A percentile compares a stretch with the other conserved stretches of the same genome.
Conservation (phyloP, 352 stramenopile species). For the Pythium grandisporangium region DNA sequence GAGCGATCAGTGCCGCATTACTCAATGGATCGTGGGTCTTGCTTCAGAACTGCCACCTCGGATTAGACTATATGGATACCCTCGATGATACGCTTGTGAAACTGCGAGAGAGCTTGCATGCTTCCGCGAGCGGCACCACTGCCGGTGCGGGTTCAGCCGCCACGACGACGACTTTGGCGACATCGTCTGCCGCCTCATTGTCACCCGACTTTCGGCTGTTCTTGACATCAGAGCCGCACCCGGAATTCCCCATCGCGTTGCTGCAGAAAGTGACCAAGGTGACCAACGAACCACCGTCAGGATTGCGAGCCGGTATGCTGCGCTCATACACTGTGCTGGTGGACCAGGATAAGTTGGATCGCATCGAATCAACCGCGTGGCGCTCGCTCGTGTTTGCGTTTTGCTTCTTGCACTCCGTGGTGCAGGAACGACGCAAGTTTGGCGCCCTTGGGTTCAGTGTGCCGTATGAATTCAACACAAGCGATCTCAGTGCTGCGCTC, state of each 20-base stretch:
- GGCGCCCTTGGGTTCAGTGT: slow-evolving; percentile 59
- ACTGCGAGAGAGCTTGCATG: no score
- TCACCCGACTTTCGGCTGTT: slow-evolving; percentile 61
- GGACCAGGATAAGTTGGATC: slow-evolving; percentile 73
- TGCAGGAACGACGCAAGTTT: slow-evolving; percentile 72
- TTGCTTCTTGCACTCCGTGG: slow-evolving; percentile 74
- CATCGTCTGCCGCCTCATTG: no score
- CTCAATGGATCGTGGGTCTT: slow-evolving; percentile 74
- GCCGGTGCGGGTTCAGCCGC: no score
- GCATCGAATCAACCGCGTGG: slow-evolving; percentile 55
- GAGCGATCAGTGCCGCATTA: slow-evolving; percentile 44
- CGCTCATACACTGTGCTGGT: slow-evolving; percentile 67
- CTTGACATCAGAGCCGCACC: slow-evolving; percentile 59
- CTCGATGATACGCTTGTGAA: slow-evolving; percentile 45
- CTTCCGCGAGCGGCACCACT: no score
- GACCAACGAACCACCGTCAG: slow-evolving; percentile 67
- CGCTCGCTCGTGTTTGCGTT: slow-evolving; percentile 55
- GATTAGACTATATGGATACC: slow-evolving; percentile 51
- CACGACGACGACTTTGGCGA: no score
- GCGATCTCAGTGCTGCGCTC: slow-evolving; percentile 52
- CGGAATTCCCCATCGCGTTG: slow-evolving; percentile 50
- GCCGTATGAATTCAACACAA: slow-evolving; percentile 74
- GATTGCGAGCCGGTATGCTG: slow-evolving; percentile 58
- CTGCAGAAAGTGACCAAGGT: slow-evolving; percentile 63
- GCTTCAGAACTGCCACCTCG: slow-evolving; percentile 75